Base-by-base conservation (phyloP, 2,329 filamentous ascomycete genomes). In the Alternaria metachromatica region DNA sequence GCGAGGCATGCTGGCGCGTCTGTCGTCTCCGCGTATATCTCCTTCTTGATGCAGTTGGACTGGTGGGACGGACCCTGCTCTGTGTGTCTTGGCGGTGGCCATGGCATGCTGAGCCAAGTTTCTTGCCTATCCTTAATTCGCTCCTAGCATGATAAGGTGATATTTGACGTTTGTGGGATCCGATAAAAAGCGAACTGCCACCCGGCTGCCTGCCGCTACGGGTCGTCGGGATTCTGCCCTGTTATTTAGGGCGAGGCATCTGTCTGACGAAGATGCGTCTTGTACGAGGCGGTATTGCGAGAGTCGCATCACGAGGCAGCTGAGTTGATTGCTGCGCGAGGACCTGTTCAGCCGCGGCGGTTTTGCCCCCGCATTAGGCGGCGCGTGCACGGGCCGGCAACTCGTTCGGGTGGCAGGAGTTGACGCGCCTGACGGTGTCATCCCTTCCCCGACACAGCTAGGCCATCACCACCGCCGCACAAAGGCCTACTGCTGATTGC, bases 11-110 rank as follows among this genome's bases (percentile, higher is more conserved):
- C 53, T 48, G 53, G 51, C 61, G 61, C 57, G 55, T 57, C 58
- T 62, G 60, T 59, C 63, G 65, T 62, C 65, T 60, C 65, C 57
- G 55, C 64, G 51, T 54, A 64, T 69, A 62, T 69, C 62, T 70
- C 69, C 69, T 70, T 67, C 69, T 69, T 62, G 43, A 58, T 68
- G 45, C 51, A 64, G 64, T 60, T 63, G 69, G 64, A 50, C 53
- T 55, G 54, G 63, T 63, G 57, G 41, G 26, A 57, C 33, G 45
- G 55, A 51, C 64, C 63, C 63, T 69, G 66, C 64, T 55, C 23
- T 63, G 58, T 37, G 26, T 49, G 13, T 25, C 69, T 72, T 69
- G 69, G 69, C 68, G 15, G 44, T 48, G 51, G 65, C 28, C 66
- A 65, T 66, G 66, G 69, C 64, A 64, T 45, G 13, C 20, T 50